phyloP scores from a whole-genome alignment of 148 eudicot genomes.

The Diospyros lotus region DNA sequence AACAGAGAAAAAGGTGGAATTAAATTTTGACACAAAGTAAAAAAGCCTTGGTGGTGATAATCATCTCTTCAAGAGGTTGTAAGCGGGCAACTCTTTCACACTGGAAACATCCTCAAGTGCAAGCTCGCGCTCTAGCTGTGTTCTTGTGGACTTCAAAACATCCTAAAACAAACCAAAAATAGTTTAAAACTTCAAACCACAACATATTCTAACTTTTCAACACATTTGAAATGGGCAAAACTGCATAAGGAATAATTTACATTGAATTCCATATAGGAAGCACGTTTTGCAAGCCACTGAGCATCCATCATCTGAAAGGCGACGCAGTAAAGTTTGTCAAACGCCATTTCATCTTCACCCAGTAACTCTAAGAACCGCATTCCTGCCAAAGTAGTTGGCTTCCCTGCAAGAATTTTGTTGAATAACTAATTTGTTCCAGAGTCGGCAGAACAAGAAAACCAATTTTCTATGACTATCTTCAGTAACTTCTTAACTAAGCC shows the following conservation, averaged over 20 bases:
- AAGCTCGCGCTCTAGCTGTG: constrained; percentile 83
- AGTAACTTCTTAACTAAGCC: background rate
- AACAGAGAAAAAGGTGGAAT: background rate
- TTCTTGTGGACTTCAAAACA: constrained; percentile 80
- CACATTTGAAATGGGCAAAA: background rate
- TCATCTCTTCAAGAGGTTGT: constrained; percentile 60
- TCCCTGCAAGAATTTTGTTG: constrained; percentile 39
- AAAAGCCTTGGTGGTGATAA: background rate
- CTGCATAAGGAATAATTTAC: constrained; percentile 17
- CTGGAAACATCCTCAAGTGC: constrained; percentile 62
- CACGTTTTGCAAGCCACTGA: constrained; percentile 83
- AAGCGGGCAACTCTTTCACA: constrained; percentile 83
- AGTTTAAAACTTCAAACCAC: background rate
- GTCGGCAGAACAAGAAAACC: background rate
- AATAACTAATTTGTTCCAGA: background rate
- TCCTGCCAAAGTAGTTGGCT: constrained; percentile 48
- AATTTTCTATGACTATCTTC: background rate
- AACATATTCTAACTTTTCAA: background rate
- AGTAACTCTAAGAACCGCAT: constrained; percentile 57
- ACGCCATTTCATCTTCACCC: constrained; percentile 65
- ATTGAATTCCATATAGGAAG: constrained; percentile 81
- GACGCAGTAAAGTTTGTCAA: constrained; percentile 63
- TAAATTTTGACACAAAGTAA: background rate
- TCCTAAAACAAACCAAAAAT: constrained; percentile 39
- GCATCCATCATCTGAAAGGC: constrained; percentile 83